Evolutionary conservation across 1,139 yeast species (phyloP), one percentile per base, ranked within the genome.

Genomic region (Wickerhamomyces sp.): DNA sequence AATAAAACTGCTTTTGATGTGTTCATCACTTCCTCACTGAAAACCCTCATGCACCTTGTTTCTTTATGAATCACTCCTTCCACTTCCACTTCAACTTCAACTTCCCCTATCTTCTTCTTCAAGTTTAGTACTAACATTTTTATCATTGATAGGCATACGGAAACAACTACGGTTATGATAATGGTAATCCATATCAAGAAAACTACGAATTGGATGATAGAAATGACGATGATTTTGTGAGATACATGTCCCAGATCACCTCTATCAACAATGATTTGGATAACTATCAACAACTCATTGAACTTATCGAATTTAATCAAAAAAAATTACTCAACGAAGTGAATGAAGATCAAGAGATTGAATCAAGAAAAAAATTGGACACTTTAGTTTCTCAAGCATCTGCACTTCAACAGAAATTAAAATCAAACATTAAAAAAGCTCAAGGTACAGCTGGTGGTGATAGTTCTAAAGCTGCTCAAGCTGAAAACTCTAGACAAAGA

Each of bases 401-500:
- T 33, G 75, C 84, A 36, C 70, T 87, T 49, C 95, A 91, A 52
- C 72, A 74, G 50, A 72, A 74, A 45, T 75, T 91, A 58, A 87
- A 86, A 59, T 63, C 70, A 41, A 74, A 88, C 52, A 83, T 91
- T 57, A 85, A 86, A 60, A 68, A 73, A 43, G 79, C 85, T 31
- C 95, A 87, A 61, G 75, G 79, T 39, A 76, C 73, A 36, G 82
- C 86, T 39, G 72, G 78, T 48, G 69, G 68, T 39, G 95, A 88
- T 64, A 68, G 75, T 37, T 84, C 94, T 51, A 87, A 87, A 63
- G 77, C 77, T 57, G 86, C 84, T 39, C 98, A 91, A 66, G 94
- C 95, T 31, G 95, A 88, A 59, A 83, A 84, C 55, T 75, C 85
- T 40, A 83, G 94, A 67, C 80, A 78, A 58, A 78, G 86, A 59